Evolutionary conservation across 306 rosid species (phyloP).

Genomic region (Vicia faba): DNA sequence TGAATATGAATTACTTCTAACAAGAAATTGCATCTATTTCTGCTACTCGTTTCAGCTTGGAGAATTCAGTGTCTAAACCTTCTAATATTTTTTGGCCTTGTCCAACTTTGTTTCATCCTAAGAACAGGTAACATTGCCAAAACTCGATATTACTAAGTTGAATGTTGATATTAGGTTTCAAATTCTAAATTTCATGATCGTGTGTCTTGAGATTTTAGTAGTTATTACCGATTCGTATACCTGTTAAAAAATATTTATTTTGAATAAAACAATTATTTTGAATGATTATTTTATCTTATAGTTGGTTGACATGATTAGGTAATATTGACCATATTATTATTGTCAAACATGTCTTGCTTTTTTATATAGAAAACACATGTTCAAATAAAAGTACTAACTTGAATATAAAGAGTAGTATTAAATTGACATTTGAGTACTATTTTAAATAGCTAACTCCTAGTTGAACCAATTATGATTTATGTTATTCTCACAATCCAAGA

Average conservation of each 20-base stretch:
- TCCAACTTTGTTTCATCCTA: neutral
- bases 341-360: neutral
- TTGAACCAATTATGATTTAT: neutral
- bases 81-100: neutral
- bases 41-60: neutral
- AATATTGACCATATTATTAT: neutral
- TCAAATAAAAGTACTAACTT: too few species aligned
- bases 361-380: neutral
- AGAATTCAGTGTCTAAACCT: neutral
- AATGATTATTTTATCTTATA: too few species aligned
- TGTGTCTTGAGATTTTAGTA: too few species aligned
- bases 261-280: too few species aligned
- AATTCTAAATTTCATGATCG: too few species aligned
- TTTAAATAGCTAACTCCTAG: neutral
- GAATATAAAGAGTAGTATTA: neutral
- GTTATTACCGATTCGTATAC: too few species aligned
- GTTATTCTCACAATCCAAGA: slow-evolving; percentile 47
- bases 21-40: neutral
- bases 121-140: neutral
- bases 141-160: too few species aligned
- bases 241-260: neutral
- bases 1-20: too few species aligned
- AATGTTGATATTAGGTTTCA: too few species aligned
- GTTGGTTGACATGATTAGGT: slow-evolving; percentile 6
- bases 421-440: neutral